phyloP scores from a whole-genome alignment of 768 basidiomycete species.

The Lentinula edodes region DNA sequence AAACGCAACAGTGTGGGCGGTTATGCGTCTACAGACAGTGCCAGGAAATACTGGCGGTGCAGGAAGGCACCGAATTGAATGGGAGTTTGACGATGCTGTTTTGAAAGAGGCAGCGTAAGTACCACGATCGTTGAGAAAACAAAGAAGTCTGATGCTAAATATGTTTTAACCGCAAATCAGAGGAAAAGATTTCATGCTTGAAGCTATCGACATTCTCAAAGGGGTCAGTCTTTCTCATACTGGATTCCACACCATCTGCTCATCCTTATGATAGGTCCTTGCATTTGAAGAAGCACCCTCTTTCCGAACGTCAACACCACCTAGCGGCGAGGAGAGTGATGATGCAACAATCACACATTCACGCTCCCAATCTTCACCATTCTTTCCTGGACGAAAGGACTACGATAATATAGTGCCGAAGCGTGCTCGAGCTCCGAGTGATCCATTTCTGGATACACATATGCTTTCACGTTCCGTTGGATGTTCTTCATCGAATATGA shows the following conservation, averaged over 20 bases:
- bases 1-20: constrained; percentile 57
- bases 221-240: constrained; percentile 53
- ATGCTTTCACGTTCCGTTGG: constrained; percentile 48
- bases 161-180: constrained; percentile 32
- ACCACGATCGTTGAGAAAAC: constrained; percentile 9
- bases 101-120: constrained; percentile 93
- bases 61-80: constrained; percentile 65
- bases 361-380: constrained; percentile 52
- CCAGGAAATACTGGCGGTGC: constrained; percentile 80
- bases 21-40: constrained; percentile 76
- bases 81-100: constrained; percentile 93
- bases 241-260: constrained; percentile 7
- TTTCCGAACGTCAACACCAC: constrained; percentile 27
- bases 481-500: constrained; percentile 41
- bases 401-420: constrained; percentile 45
- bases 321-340: constrained; percentile 28
- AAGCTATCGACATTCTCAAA: constrained; percentile 86
- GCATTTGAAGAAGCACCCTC: constrained; percentile 71
- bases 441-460: constrained; percentile 76
- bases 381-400: constrained; percentile 33
- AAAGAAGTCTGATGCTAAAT: constrained; percentile 13
- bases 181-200: constrained; percentile 92
- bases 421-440: constrained; percentile 69
- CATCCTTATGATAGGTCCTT: constrained; percentile 26
- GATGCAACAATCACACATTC: constrained; percentile 39